These are phyloP conservation scores for Cutaneotrichosporon mucoides DNA, from an alignment of 1,284 basidiomycete genomes.

Conservation along the genomic window DNA sequence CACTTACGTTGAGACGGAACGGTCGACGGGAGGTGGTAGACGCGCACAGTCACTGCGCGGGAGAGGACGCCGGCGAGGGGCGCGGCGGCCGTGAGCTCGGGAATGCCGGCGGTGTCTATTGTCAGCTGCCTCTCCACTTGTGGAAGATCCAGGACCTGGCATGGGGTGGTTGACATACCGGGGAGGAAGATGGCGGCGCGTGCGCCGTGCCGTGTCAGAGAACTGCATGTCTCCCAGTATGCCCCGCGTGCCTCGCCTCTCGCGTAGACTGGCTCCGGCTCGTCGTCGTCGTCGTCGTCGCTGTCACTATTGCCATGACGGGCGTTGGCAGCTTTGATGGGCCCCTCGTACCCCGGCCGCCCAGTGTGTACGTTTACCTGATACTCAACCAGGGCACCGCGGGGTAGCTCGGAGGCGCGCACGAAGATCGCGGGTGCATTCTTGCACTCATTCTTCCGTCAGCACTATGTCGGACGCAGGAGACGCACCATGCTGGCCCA, in stretches of 20 bases:
- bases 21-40: conserved; percentile 22
- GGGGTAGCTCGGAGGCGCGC: conserved; percentile 68
- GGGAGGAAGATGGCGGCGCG: conserved; percentile 25
- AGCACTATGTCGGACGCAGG: not conserved
- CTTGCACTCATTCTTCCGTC: conserved; percentile 26
- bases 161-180: conserved; percentile 8
- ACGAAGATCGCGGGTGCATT: conserved; percentile 60
- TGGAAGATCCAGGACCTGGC: too few relatives aligned
- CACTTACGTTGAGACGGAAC: not conserved
- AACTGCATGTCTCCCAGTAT: conserved; percentile 25
- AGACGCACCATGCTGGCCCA: conserved; percentile 27
- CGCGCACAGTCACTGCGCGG: conserved; percentile 21
- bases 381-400: conserved; percentile 59
- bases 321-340: too few relatives aligned
- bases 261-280: conserved; percentile 2
- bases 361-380: conserved; percentile 51
- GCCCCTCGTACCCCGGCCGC: conserved; percentile 11
- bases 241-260: conserved; percentile 1
- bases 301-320: not conserved
- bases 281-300: conserved; percentile 24
- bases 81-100: not conserved
- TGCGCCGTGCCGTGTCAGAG: conserved; percentile 16
- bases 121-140: not conserved
- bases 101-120: not conserved
- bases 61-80: conserved; percentile 8